Evolutionary conservation across 345 rosid species (phyloP).

Genomic region (Eucalyptus shirleyi): DNA sequence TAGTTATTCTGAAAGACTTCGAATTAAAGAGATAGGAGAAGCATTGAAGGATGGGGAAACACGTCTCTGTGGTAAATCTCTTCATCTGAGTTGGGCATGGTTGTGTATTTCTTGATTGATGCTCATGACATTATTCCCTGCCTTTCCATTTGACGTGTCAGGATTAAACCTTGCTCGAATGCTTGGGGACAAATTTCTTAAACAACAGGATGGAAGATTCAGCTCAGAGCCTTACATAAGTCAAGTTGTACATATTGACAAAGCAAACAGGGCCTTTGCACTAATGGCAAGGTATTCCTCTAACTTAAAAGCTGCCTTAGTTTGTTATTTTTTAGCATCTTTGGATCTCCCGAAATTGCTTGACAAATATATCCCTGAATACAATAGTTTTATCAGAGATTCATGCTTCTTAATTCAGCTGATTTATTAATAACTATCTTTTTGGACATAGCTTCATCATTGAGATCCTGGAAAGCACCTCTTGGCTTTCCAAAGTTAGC

Average conservation of each 20-base stretch:
- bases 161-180: constrained; percentile 91
- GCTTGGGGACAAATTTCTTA: constrained; percentile 96
- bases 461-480: background rate
- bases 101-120: background rate
- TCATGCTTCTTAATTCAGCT: background rate
- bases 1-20: constrained; percentile 62
- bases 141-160: background rate
- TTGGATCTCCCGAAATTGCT: background rate
- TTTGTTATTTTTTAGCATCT: background rate
- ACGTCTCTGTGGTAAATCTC: constrained; percentile 51
- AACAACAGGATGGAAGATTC: constrained; percentile 81
- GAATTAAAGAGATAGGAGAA: constrained; percentile 52
- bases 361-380: background rate
- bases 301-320: background rate
- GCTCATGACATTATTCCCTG: background rate
- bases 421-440: background rate
- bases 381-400: background rate
- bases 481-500: background rate
- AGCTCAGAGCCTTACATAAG: constrained; percentile 85
- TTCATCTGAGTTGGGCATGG: background rate
- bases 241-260: constrained; percentile 47
- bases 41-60: constrained; percentile 76
- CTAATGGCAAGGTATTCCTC: constrained; percentile 71
- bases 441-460: background rate
- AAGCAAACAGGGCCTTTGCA: constrained; percentile 46